Conservation (phyloP, 305 asterid species). For the Salvia sclarea region DNA sequence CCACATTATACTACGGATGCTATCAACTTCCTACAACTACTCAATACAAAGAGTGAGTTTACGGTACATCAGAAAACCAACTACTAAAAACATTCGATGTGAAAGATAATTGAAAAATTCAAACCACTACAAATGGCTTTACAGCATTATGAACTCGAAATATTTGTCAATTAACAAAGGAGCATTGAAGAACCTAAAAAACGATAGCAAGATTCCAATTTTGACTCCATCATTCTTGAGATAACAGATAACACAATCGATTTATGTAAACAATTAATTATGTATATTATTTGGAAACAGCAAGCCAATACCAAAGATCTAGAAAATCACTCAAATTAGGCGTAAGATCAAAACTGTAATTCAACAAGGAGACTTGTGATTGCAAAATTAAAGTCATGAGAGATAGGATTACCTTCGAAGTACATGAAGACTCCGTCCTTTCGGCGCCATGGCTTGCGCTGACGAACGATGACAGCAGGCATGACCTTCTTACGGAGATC, state of each 20-base stretch:
- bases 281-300: not conserved
- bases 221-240: too few species aligned
- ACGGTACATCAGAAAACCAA: too few species aligned
- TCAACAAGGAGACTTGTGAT: too few species aligned
- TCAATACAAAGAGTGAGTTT: not conserved
- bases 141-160: not conserved
- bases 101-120: not conserved
- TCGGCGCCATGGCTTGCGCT: slow-evolving; percentile 97
- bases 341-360: not conserved
- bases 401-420: slow-evolving; percentile 61
- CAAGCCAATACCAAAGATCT: not conserved
- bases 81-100: too few species aligned
- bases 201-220: not conserved
- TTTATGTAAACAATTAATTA: not conserved
- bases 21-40: not conserved
- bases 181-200: not conserved
- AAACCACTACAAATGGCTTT: not conserved
- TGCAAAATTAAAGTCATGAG: not conserved
- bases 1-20: not conserved
- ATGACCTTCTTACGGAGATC: slow-evolving; percentile 93
- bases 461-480: slow-evolving; percentile 95
- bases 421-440: slow-evolving; percentile 96
- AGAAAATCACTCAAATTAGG: not conserved
- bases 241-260: not conserved
- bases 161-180: not conserved